Base-by-base conservation (phyloP, 1,139 yeast species). In the Pichia sp. region DNA sequence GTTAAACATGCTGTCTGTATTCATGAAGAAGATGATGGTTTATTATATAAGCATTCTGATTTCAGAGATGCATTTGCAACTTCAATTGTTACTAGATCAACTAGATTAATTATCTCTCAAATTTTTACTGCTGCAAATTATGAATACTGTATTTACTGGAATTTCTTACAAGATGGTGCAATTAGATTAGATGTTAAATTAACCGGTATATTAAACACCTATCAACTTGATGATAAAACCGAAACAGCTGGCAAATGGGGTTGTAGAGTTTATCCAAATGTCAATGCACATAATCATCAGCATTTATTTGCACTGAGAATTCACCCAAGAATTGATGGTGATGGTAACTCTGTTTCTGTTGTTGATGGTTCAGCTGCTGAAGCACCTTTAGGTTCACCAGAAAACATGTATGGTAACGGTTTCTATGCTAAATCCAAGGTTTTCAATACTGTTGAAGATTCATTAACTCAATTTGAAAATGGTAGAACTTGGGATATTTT, bases 61-160 rank as follows among this genome's bases (percentile, higher is more conserved):
- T 85, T 82, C 70, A 78, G 94, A 73, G 92, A 85, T 65, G 81
- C 76, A 61, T 83, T 82, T 69, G 82, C 79, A 56, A 84, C 92
- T 46, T 78, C 85, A 36, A 77, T 84, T 54, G 83, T 80, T 49
- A 80, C 89, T 44, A 78, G 95, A 69, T 85, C 87, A 49, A 82
- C 84, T 59, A 80, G 77, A 66, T 76, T 85, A 65, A 76, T 85
- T 54, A 69, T 85, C 49, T 82, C 90, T 25, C 92, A 85, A 68
- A 82, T 85, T 63, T 85, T 84, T 68, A 85, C 94, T 43, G 92
- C 92, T 59, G 88, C 90, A 42, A 85, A 85, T 72, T 85, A 85
- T 66, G 94, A 85, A 69, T 85, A 85, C 70, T 82, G 89, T 68
- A 73, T 85, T 62, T 85, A 85, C 73, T 85, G 89, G 89, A 79